Percentiles rank a stretch among this genome's conserved stretches.
Conservation (phyloP, 139 green algal species). For the Edaphochlamys debaryana region DNA sequence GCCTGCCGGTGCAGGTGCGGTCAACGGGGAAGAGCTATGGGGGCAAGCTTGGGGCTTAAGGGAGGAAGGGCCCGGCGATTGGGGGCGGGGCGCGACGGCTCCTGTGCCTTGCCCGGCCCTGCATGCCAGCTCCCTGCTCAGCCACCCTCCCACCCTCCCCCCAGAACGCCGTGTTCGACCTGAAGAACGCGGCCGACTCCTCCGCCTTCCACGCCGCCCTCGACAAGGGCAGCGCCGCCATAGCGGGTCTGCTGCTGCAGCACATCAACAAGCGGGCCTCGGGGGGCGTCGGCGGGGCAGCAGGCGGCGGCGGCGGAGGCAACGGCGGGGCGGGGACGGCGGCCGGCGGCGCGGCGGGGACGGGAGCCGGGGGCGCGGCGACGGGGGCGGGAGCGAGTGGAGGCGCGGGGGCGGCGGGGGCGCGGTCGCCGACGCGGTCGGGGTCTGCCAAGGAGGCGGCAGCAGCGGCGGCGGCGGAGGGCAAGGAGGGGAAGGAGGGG, state of each 20-base stretch:
- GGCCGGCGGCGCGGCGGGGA: not conserved
- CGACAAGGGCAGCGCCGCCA: conserved; percentile 49
- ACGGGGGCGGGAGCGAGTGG: not conserved
- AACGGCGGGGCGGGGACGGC: not conserved
- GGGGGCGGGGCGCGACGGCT: too few relatives aligned
- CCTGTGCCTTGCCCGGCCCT: too few relatives aligned
- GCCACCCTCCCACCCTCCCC: too few relatives aligned
- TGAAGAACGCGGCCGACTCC: conserved; percentile 58
- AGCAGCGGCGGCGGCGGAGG: not conserved
- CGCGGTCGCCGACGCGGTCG: not conserved
- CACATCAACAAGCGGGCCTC: conserved; percentile 50
- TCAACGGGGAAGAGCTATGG: too few relatives aligned
- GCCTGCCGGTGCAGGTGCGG: too few relatives aligned
- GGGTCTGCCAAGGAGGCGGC: not conserved
- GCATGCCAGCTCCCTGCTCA: too few relatives aligned
- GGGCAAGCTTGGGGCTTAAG: too few relatives aligned
- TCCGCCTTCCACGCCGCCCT: conserved; percentile 52
- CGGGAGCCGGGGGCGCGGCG: not conserved
- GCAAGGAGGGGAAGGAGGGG: not conserved
- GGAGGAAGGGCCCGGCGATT: too few relatives aligned
- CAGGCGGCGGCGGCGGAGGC: not conserved
- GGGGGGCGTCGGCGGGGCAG: too few relatives aligned
- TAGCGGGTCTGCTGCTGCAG: conserved; percentile 48
- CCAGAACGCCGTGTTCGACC: conserved; percentile 50
- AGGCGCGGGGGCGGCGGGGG: not conserved